Percentiles rank a stretch among this genome's conserved stretches.
Conservation (phyloP, 2,329 filamentous ascomycete genomes). For the Alternaria sp. region DNA sequence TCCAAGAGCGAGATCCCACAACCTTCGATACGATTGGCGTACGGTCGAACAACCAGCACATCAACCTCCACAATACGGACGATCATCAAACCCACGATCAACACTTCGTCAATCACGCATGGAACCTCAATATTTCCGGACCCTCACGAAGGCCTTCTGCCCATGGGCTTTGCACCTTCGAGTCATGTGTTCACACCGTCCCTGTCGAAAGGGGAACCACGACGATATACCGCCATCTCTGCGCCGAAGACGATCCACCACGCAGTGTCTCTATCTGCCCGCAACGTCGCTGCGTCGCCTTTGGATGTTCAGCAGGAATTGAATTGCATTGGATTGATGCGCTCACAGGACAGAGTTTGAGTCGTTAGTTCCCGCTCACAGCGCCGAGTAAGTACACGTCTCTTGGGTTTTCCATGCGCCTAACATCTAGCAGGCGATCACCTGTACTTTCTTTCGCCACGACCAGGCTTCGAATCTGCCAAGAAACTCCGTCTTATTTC, state of each 20-base stretch:
- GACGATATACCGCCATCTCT: constrained; percentile 60
- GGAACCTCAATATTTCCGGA: constrained; percentile 36
- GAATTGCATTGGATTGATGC: constrained; percentile 67
- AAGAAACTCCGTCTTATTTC: constrained; percentile 68
- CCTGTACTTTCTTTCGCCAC: constrained; percentile 66
- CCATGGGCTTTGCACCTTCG: not conserved
- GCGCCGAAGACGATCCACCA: constrained; percentile 67
- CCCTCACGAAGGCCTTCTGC: not conserved
- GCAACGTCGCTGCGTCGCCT: constrained; percentile 68
- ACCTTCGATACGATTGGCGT: constrained; percentile 37
- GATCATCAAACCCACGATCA: constrained; percentile 26
- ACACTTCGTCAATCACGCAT: constrained; percentile 39
- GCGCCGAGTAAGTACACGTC: constrained; percentile 50
- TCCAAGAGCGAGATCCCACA: constrained; percentile 3
- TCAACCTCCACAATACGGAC: constrained; percentile 29
- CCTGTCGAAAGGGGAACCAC: constrained; percentile 41
- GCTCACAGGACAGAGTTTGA: constrained; percentile 57
- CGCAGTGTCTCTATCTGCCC: constrained; percentile 70
- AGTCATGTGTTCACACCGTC: constrained; percentile 17
- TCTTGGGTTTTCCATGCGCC: not conserved
- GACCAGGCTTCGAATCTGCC: constrained; percentile 58
- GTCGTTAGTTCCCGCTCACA: constrained; percentile 62
- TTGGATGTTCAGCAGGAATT: constrained; percentile 67
- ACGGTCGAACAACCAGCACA: constrained; percentile 27
- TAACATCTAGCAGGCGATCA: constrained; percentile 48